Percentiles rank a stretch among this genome's conserved stretches.
phyloP scores from a whole-genome alignment of 208 protist species.

The Trypanosomatidae sp. region DNA sequence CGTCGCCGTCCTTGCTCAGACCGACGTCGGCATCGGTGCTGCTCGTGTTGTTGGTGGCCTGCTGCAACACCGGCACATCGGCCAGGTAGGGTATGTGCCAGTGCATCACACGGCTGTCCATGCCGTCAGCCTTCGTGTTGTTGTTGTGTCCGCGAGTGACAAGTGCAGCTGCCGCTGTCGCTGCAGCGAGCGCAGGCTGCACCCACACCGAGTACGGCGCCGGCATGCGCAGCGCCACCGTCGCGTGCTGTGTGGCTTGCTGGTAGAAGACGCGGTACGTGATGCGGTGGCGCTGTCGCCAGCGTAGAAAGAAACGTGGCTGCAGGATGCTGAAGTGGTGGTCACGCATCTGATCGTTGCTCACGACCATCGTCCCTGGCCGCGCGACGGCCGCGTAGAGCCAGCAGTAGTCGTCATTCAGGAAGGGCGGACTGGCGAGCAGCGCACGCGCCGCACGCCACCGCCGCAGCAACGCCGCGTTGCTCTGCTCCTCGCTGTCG shows the following conservation, averaged over 20 bases:
- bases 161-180: neutral
- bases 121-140: neutral
- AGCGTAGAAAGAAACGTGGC: slow-evolving; percentile 63
- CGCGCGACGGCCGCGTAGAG: slow-evolving; percentile 45
- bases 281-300: slow-evolving; percentile 57
- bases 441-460: slow-evolving; percentile 26
- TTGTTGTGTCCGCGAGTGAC: neutral
- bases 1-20: slow-evolving; percentile 70
- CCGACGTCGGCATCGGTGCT: slow-evolving; percentile 23
- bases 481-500: slow-evolving; percentile 7
- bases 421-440: slow-evolving; percentile 51
- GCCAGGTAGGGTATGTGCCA: slow-evolving; percentile 75
- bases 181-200: slow-evolving; percentile 25
- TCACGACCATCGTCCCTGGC: slow-evolving; percentile 52
- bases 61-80: slow-evolving; percentile 38
- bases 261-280: slow-evolving; percentile 54
- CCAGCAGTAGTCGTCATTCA: slow-evolving; percentile 80
- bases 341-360: slow-evolving; percentile 77
- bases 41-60: slow-evolving; percentile 45
- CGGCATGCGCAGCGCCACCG: slow-evolving; percentile 21
- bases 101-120: slow-evolving; percentile 3
- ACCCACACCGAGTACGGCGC: slow-evolving; percentile 64
- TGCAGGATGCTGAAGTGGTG: slow-evolving; percentile 69
- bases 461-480: slow-evolving; percentile 14
- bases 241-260: slow-evolving; percentile 7